These are phyloP conservation scores for Hypholoma sublateritium DNA, from an alignment of 768 basidiomycete genomes.

Conservation along the genomic window DNA sequence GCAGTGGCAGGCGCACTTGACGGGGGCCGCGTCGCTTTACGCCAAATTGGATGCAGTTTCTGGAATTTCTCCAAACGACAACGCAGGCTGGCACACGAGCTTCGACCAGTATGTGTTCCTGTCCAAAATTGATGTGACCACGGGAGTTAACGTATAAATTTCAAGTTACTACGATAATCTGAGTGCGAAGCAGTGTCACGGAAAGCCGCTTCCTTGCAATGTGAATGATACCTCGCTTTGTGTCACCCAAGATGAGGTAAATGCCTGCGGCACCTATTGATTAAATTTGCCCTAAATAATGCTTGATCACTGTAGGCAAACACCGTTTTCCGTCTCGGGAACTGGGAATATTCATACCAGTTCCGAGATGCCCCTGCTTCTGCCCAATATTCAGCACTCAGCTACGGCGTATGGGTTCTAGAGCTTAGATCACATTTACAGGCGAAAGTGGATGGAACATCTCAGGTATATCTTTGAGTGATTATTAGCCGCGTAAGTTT, in stretches of 20 bases:
- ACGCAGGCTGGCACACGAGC: conserved; percentile 47
- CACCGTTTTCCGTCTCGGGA: conserved; percentile 53
- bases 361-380: conserved; percentile 46
- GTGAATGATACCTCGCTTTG: conserved; percentile 42
- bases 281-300: too few relatives aligned
- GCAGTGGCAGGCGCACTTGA: conserved; percentile 44
- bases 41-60: conserved; percentile 42
- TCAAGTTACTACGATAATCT: conserved; percentile 52
- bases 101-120: conserved; percentile 45
- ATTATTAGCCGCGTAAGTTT: background rate
- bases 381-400: conserved; percentile 40
- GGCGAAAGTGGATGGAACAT: conserved; percentile 34
- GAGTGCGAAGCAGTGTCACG: conserved; percentile 50
- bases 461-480: conserved; percentile 24
- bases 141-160: background rate
- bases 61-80: conserved; percentile 37
- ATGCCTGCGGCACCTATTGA: background rate
- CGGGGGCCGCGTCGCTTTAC: conserved; percentile 36
- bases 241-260: conserved; percentile 41
- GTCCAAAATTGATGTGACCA: too few relatives aligned
- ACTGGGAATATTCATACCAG: conserved; percentile 61
- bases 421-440: conserved; percentile 43
- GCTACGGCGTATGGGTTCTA: conserved; percentile 46
- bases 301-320: conserved; percentile 32
- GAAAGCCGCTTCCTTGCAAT: conserved; percentile 44